These are phyloP conservation scores for Leishmania arabica DNA, from an alignment of 208 protist genomes.

Conservation along the genomic window DNA sequence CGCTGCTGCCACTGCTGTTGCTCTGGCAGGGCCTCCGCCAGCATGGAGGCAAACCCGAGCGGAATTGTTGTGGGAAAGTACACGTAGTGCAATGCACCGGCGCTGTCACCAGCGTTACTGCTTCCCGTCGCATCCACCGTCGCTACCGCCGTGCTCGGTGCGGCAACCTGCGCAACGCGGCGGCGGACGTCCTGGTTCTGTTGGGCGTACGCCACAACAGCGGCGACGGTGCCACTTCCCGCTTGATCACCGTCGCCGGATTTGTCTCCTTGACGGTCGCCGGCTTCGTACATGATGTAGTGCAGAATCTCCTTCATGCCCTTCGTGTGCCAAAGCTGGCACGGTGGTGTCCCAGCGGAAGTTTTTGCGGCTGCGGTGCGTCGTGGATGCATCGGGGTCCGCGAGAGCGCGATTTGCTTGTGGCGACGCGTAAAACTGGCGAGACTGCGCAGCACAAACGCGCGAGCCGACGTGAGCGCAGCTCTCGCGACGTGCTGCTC, in stretches of 20 bases:
- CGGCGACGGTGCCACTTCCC: neutral
- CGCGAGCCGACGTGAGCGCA: conserved; percentile 51
- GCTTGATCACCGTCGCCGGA: neutral
- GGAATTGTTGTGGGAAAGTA: conserved; percentile 44
- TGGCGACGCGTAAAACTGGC: conserved; percentile 51
- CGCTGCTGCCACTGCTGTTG: conserved; percentile 21
- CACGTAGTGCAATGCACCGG: conserved; percentile 2
- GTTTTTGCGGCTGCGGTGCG: neutral
- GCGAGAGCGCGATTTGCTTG: conserved; percentile 28
- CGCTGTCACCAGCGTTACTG: neutral
- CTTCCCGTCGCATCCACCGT: neutral
- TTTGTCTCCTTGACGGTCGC: neutral
- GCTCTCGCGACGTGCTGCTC: conserved; percentile 38
- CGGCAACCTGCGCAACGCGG: conserved; percentile 13
- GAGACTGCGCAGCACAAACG: conserved; percentile 72
- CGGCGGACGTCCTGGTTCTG: conserved; percentile 35
- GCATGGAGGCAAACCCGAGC: conserved; percentile 39
- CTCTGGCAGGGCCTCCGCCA: conserved; percentile 7
- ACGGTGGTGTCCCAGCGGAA: neutral
- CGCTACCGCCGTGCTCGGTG: neutral
- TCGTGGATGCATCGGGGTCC: conserved; percentile 16
- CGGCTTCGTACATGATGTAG: conserved; percentile 32
- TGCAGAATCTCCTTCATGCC: conserved; percentile 34
- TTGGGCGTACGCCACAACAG: conserved; percentile 20
- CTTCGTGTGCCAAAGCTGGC: conserved; percentile 8